Evolutionary conservation across 1,139 yeast species (phyloP), one percentile per base, ranked within the genome.

Genomic region (Scheffersomyces cryptocercus): DNA sequence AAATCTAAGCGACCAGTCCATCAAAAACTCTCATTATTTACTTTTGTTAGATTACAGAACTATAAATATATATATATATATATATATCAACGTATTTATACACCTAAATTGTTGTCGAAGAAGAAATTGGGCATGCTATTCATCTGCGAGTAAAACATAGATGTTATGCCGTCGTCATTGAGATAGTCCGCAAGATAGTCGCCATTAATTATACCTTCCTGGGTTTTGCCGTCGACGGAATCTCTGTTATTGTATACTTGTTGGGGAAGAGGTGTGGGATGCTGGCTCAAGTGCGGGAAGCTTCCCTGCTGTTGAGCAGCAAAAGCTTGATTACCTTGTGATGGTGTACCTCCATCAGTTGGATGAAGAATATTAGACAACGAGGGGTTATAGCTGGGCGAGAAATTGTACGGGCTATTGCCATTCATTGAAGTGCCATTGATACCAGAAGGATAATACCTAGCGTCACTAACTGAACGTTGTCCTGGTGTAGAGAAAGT

Each of bases 51-150:
- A 16, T 16, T 16, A 16, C 20, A 20, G 26, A 20, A 20, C 26
- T 6, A 20, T 20, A 20, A 20, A 20, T 20, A 20, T 20, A 20
- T 20, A 20, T 20, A 37, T 10, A 13, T 15, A 15, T 6, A n/a
- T 28, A 13, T 13, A 13, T 3, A 13, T 13, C 14, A 13, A 13
- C 11, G 10, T 12, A n/a, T 36, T 28, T 12, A 13, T 12, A n/a
- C 39, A 4, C 69, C 68, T 35, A 64, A 46, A 44, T 65, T 68
- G 41, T 67, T 68, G 48, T 71, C 77, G 45, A 61, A 68, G 52
- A 73, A 70, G 45, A 67, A 70, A 49, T 71, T 71, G 8, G 77
- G 77, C 42, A 70, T 49, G 39, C 50, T 63, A 39, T 56, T 47
- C 49, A 54, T 47, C 41, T 53, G 58, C 3, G 59, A 44, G 29